Evolutionary conservation across 192 early-diverging fungal species (phyloP).

Genomic region (Martensiomyces pterosporus): DNA sequence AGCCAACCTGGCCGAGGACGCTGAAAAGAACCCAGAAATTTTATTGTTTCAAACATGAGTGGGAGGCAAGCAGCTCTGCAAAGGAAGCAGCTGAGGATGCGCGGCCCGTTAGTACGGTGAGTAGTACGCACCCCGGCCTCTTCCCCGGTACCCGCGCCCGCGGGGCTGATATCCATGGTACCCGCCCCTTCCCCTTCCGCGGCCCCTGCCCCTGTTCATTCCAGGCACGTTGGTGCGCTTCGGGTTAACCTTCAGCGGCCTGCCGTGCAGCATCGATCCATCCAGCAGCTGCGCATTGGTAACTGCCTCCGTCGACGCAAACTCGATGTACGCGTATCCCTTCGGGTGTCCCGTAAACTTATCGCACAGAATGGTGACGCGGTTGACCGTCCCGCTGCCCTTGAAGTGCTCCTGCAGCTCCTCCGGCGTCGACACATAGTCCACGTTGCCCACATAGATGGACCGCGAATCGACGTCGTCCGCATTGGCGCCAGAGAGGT

Average conservation of each 20-base stretch:
- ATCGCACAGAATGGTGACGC: constrained; percentile 94
- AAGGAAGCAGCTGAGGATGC: too few species aligned
- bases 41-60: too few species aligned
- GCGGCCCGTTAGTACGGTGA: constrained; percentile 28
- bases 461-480: constrained; percentile 75
- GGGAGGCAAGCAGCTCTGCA: too few species aligned
- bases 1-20: too few species aligned
- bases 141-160: constrained; percentile 40
- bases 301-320: constrained; percentile 78
- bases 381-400: constrained; percentile 92
- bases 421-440: constrained; percentile 91
- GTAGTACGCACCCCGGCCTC: constrained; percentile 39
- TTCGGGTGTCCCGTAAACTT: constrained; percentile 89
- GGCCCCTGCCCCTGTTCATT: constrained; percentile 76
- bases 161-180: constrained; percentile 56
- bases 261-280: constrained; percentile 84
- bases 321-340: constrained; percentile 95
- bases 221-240: constrained; percentile 95
- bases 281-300: constrained; percentile 80
- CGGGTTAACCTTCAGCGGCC: constrained; percentile 75
- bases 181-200: constrained; percentile 62
- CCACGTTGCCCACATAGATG: constrained; percentile 95
- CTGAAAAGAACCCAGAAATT: too few species aligned
- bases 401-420: constrained; percentile 94
- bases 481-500: constrained; percentile 13